Conservation (phyloP, 2,329 filamentous ascomycete genomes). For the Nemania bipapillata region DNA sequence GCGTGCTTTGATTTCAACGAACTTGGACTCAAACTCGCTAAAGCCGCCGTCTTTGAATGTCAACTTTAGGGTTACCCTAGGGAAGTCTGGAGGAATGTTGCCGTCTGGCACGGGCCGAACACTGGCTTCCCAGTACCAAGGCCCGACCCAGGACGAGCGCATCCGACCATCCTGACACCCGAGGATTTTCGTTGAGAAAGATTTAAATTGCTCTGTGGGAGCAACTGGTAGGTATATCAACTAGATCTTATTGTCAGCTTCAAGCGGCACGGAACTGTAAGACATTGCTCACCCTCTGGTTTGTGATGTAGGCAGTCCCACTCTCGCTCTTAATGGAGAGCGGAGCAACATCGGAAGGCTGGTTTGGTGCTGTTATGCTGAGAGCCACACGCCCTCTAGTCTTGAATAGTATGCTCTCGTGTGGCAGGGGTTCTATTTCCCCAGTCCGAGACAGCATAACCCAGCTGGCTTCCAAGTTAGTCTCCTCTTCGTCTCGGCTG, state of each 20-base stretch:
- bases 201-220: slow-evolving; percentile 77
- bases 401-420: slow-evolving; percentile 83
- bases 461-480: slow-evolving; percentile 74
- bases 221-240: slow-evolving; percentile 86
- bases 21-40: slow-evolving; percentile 85
- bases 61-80: slow-evolving; percentile 81
- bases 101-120: slow-evolving; percentile 85
- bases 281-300: slow-evolving; percentile 74
- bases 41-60: slow-evolving; percentile 96
- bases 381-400: slow-evolving; percentile 83
- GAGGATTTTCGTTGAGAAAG: slow-evolving; percentile 88
- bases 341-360: slow-evolving; percentile 70
- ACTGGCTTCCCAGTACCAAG: slow-evolving; percentile 86
- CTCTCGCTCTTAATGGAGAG: slow-evolving; percentile 78
- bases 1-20: slow-evolving; percentile 85
- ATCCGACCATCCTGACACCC: slow-evolving; percentile 88
- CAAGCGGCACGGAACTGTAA: slow-evolving; percentile 8
- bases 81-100: slow-evolving; percentile 78
- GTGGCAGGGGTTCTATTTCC: slow-evolving; percentile 84
- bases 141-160: slow-evolving; percentile 88
- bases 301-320: slow-evolving; percentile 83
- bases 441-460: slow-evolving; percentile 84
- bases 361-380: slow-evolving; percentile 75
- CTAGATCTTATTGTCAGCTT: slow-evolving; percentile 57
- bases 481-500: slow-evolving; percentile 56